Conservation (phyloP, 2,329 filamentous ascomycete species). For the Coniochaeta ligniaria region DNA sequence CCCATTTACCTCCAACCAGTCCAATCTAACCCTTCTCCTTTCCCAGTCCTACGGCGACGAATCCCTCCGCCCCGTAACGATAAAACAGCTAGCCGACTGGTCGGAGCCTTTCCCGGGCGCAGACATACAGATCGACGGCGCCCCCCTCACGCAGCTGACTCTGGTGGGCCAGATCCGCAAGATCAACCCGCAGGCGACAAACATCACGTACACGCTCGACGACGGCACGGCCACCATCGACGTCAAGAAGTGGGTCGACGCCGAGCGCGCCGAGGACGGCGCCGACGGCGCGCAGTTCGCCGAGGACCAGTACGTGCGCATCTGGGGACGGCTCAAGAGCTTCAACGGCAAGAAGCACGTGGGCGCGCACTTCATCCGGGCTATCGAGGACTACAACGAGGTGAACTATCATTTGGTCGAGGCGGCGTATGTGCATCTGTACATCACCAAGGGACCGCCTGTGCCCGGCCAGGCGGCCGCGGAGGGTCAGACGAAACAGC, state of each 20-base stretch:
- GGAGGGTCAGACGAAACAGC: conserved; percentile 23
- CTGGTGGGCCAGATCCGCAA: conserved; percentile 88
- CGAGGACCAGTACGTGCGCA: conserved; percentile 73
- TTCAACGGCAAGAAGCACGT: conserved; percentile 82
- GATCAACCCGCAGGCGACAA: conserved; percentile 80
- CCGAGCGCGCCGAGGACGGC: conserved; percentile 51
- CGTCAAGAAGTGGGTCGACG: conserved; percentile 79
- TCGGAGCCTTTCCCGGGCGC: conserved; percentile 64
- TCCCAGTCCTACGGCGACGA: conserved; percentile 64
- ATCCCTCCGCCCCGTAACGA: conserved; percentile 84
- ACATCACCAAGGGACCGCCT: conserved; percentile 65
- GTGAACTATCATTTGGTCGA: conserved; percentile 89
- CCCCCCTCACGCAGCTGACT: conserved; percentile 67
- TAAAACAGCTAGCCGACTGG: conserved; percentile 88
- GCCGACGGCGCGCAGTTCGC: conserved; percentile 43
- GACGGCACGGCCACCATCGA: conserved; percentile 92
- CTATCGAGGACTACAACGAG: conserved; percentile 82
- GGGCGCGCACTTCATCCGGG: conserved; percentile 71
- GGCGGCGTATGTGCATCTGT: conserved; percentile 80
- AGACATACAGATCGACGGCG: conserved; percentile 77
- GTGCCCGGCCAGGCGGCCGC: not conserved
- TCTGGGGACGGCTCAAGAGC: conserved; percentile 76
- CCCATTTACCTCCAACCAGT: not conserved
- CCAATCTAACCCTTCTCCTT: too few species aligned
- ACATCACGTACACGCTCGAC: conserved; percentile 87